Base-by-base conservation (phyloP, 2,329 filamentous ascomycete species). In the Talaromyces verruculosus region DNA sequence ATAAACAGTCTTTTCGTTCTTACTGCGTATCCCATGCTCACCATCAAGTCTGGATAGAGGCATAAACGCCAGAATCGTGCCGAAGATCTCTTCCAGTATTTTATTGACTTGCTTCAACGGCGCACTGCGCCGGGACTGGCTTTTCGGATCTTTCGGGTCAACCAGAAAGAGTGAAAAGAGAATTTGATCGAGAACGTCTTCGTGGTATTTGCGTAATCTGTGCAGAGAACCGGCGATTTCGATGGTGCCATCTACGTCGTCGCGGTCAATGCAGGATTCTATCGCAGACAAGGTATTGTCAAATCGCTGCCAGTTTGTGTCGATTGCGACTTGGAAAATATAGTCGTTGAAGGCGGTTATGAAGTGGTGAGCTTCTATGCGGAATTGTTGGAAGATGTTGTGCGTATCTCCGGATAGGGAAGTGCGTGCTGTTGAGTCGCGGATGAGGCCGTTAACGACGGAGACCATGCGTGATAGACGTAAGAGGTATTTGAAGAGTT, bases 341-440 rank as follows among this genome's bases (percentile, higher is more conserved):
- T 97, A 95, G 0, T 88, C 85, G 45, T 88, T 86, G 0, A 97
- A 77, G 10, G 86, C 86, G 0, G 86, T 84, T 28, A 96, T 84
- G 69, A 98, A 93, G 75, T 95, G 90, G 63, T 91, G 88, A 0
- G 92, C 89, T 73, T 96, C 91, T 43, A 89, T 84, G 5, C 89
- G 84, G 69, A 97, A 93, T 59, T 85, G 85, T 66, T 85, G 81
- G 79, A 81, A 68, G 69, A 77, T 61, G 77, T 83, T 73, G 76
- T 80, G 55, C 74, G 74, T 67, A 61, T 74, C 72, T 51, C 71
- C 74, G 6, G 74, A 75, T 8, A 76, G 69, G 7, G 75, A 77
- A 30, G 65, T 67, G 51, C 76, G 73, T 10, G 69, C 69, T 6
- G 76, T 85, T 1, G 85, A 82, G 71, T 89, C 85, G 25, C 84